Conservation (phyloP, 345 rosid species). For the Conringia planisiliqua region DNA sequence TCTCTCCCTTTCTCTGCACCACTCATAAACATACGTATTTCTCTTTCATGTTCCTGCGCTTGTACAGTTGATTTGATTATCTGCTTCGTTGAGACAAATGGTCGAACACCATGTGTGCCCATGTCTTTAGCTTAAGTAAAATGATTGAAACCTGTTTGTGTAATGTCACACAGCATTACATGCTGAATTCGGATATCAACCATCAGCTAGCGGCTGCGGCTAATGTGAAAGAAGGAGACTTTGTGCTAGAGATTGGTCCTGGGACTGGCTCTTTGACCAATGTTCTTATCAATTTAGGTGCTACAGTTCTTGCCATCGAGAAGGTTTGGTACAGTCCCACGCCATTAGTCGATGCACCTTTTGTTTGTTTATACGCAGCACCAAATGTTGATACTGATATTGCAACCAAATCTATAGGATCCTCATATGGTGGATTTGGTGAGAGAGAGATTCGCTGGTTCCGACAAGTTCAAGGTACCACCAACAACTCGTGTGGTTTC, state of each 20-base stretch:
- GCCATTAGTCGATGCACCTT: neutral
- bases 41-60: neutral
- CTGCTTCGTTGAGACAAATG: neutral
- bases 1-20: neutral
- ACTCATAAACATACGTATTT: neutral
- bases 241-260: slow-evolving; percentile 90
- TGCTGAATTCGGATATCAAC: slow-evolving; percentile 81
- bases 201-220: slow-evolving; percentile 59
- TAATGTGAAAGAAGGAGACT: slow-evolving; percentile 62
- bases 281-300: slow-evolving; percentile 61
- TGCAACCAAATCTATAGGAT: slow-evolving; percentile 46
- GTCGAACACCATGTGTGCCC: slow-evolving; percentile 26
- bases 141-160: neutral
- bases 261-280: slow-evolving; percentile 94
- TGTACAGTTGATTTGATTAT: neutral
- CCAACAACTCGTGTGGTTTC: neutral
- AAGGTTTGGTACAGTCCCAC: slow-evolving; percentile 42
- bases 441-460: slow-evolving; percentile 58
- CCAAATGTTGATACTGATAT: neutral
- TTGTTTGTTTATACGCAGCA: neutral
- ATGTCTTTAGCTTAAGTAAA: neutral
- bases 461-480: slow-evolving; percentile 55
- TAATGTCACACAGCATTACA: slow-evolving; percentile 71
- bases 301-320: slow-evolving; percentile 75
- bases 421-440: slow-evolving; percentile 79